Evolutionary conservation across 495 filamentous ascomycete genomes (phyloP), one percentile per base, ranked within the genome.

Genomic region (Talaromyces nanjingensis): DNA sequence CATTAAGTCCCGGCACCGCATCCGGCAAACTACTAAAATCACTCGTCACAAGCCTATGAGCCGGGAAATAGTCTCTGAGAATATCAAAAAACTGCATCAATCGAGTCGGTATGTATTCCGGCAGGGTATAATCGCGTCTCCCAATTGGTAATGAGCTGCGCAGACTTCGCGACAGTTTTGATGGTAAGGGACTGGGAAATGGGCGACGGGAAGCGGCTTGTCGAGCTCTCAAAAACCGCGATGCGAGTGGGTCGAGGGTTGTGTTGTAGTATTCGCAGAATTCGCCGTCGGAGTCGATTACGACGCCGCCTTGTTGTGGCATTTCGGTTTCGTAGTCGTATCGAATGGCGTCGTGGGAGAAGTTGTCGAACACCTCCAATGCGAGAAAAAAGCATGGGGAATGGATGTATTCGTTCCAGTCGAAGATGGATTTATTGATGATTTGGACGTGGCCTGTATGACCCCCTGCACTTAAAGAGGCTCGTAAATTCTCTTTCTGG

Each of bases 291-390:
- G 76, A 76, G 70, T 96, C 91, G 74, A 98, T 91, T 24, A 98
- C 76, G 11, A 97, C 94, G 45, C 83, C 85, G 47, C 91, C 91
- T 76, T 99, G 94, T 55, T 94, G 81, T 0, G 93, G 88, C 56
- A 85, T 70, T 69, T 90, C 87, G 18, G 91, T 96, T 37, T 74
- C 69, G 6, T 83, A 76, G 73, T 97, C 86, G 80, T 96, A 97
- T 66, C 94, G 91, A 68, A 99, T 84, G 47, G 86, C 81, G 77
- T 99, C 94, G 77, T 99, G 94, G 24, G 90, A 87, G 75, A 99
- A 98, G 76, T 99, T 99, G 77, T 99, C 94, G 69, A 97, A 93
- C 63, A 99, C 94, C 72, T 99, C 94, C 68, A 99, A 87, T n/a
- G 93, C 94, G 4, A 99, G 83, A 79, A 99, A 97, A 79, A 94